phyloP scores from a whole-genome alignment of 257 asterid species.

The Paraleonurus japonicus region DNA sequence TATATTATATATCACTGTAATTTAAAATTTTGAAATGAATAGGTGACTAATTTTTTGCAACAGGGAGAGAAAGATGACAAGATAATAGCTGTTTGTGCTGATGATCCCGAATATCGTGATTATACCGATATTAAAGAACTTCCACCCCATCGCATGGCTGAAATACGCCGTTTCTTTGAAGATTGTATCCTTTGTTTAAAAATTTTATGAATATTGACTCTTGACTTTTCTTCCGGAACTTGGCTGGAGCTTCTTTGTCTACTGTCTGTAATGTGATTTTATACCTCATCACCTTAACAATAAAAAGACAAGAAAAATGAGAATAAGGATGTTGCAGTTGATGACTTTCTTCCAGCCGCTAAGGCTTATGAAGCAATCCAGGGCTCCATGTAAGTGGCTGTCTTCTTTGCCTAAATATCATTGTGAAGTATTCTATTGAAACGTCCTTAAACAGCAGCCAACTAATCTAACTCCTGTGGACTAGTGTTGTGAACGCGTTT shows the following conservation, averaged over 20 bases:
- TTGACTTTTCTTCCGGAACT: neutral
- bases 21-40: neutral
- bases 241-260: neutral
- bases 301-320: slow-evolving; percentile 76
- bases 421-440: neutral
- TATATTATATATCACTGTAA: neutral
- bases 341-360: slow-evolving; percentile 71
- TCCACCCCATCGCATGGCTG: slow-evolving; percentile 93
- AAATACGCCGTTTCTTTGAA: slow-evolving; percentile 89
- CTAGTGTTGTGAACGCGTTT: neutral
- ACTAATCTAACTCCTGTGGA: neutral
- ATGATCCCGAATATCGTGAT: slow-evolving; percentile 83
- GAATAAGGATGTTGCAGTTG: slow-evolving; percentile 89
- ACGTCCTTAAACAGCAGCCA: neutral
- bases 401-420: neutral
- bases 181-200: slow-evolving; percentile 70
- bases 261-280: neutral
- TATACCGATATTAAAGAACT: slow-evolving; percentile 76
- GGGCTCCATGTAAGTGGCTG: slow-evolving; percentile 64
- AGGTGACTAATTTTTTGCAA: slow-evolving; percentile 9
- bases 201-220: neutral
- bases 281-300: slow-evolving; percentile 33
- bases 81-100: slow-evolving; percentile 96
- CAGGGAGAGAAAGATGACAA: slow-evolving; percentile 97
- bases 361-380: slow-evolving; percentile 75